Percentiles rank a stretch among this genome's conserved stretches.
Evolutionary conservation across 2,329 filamentous ascomycete genomes (phyloP).

Genomic region (Penicillium sp.): DNA sequence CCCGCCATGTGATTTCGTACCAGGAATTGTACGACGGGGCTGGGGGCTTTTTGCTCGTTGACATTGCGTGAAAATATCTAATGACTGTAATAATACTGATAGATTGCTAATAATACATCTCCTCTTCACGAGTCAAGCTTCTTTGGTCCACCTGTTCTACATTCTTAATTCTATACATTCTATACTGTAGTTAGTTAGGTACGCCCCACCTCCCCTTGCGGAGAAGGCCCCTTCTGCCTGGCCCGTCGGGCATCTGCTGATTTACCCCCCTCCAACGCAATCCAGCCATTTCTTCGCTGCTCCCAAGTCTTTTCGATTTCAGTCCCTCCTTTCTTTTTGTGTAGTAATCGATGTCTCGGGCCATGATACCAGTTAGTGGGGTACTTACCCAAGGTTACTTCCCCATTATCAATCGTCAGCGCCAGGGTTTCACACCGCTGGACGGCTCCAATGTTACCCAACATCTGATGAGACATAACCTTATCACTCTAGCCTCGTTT

Average conservation of each 20-base stretch:
- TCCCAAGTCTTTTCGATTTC: no score
- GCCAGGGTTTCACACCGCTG: neutral
- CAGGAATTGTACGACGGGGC: neutral
- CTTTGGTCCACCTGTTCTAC: no score
- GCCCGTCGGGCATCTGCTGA: no score
- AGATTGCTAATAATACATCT: slow-evolving; percentile 3
- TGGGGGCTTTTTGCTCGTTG: neutral
- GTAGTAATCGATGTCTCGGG: neutral
- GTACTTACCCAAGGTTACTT: neutral
- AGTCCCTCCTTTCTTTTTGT: no score
- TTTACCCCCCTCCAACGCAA: no score
- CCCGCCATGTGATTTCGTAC: slow-evolving; percentile 9
- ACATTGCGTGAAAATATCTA: neutral
- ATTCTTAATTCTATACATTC: no score
- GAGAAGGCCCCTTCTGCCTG: no score
- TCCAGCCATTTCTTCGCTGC: no score
- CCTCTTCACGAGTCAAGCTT: neutral
- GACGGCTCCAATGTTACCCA: neutral
- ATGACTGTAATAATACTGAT: neutral
- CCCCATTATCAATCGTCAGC: neutral
- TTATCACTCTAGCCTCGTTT: neutral
- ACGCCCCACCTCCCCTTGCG: no score
- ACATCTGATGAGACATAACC: neutral
- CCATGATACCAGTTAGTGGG: neutral
- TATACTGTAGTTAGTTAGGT: no score